Evolutionary conservation across 2,329 filamentous ascomycete species (phyloP).

Genomic region (Colletotrichum scovillei): DNA sequence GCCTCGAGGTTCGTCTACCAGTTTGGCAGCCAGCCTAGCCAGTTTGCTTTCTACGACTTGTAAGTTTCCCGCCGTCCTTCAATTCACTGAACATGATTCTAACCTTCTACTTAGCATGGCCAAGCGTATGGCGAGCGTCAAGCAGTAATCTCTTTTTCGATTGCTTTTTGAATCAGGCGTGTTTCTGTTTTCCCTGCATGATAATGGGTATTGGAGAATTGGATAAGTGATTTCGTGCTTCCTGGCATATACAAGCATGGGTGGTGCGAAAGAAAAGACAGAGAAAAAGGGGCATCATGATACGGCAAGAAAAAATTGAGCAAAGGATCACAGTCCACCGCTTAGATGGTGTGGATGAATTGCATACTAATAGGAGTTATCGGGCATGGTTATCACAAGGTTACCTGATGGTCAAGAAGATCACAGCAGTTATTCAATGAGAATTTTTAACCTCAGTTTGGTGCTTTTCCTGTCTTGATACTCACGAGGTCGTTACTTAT

Average conservation of each 20-base stretch:
- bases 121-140: constrained; percentile 67
- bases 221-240: background rate
- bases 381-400: constrained; percentile 8
- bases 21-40: constrained; percentile 90
- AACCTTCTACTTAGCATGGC: constrained; percentile 66
- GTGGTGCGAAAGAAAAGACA: constrained; percentile 7
- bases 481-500: background rate
- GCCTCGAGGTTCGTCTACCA: constrained; percentile 97
- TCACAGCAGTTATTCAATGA: constrained; percentile 12
- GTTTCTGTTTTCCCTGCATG: constrained; percentile 3
- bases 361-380: constrained; percentile 33
- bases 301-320: constrained; percentile 13
- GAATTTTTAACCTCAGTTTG: background rate
- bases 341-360: background rate
- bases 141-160: background rate
- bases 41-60: constrained; percentile 99
- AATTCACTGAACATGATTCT: background rate
- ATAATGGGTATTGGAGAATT: constrained; percentile 3
- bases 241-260: constrained; percentile 24
- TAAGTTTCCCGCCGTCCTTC: constrained; percentile 60
- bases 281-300: background rate
- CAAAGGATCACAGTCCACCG: background rate
- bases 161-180: background rate
- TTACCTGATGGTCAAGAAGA: constrained; percentile 14
- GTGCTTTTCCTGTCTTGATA: background rate